A percentile compares a stretch with the other conserved stretches of the same genome.
Conservation (phyloP, 805 yeast species). For the Starmera amethionina region DNA sequence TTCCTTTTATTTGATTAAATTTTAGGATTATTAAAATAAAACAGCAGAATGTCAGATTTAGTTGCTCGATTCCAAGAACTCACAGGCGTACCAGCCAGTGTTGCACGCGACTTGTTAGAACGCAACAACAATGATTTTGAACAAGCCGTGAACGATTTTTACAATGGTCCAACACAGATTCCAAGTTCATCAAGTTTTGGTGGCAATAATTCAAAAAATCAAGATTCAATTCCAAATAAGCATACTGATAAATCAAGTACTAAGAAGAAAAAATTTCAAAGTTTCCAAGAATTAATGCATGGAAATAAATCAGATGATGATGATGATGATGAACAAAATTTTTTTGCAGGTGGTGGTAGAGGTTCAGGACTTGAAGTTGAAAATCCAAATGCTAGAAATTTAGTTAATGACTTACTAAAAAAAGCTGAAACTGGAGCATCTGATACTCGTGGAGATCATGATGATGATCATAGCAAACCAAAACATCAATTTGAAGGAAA, state of each 20-base stretch:
- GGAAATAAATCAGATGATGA: conserved; percentile 35
- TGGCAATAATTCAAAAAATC: neutral
- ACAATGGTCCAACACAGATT: conserved; percentile 13
- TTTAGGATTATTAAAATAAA: too few relatives aligned
- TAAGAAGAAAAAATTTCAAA: conserved; percentile 20
- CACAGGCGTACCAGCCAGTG: conserved; percentile 6
- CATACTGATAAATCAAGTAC: conserved; percentile 10
- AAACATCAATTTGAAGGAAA: conserved; percentile 22
- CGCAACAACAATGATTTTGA: conserved; percentile 21
- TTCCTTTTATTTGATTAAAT: too few relatives aligned
- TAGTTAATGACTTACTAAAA: conserved; percentile 47
- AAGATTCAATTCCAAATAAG: conserved; percentile 5
- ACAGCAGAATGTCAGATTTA: neutral
- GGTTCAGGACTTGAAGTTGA: conserved; percentile 75
- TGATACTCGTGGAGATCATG: conserved; percentile 19
- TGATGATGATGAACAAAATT: conserved; percentile 48
- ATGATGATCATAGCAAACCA: conserved; percentile 26
- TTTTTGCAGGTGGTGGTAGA: conserved; percentile 58
- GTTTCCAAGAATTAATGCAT: conserved; percentile 28
- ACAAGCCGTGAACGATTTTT: conserved; percentile 24
- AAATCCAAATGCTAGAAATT: conserved; percentile 41
- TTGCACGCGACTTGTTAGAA: conserved; percentile 12
- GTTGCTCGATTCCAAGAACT: neutral
- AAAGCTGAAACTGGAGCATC: conserved; percentile 59
- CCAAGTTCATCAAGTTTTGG: neutral